phyloP scores from a whole-genome alignment of 2,329 filamentous ascomycete genomes.

The Ophiostoma novo-ulmi region DNA sequence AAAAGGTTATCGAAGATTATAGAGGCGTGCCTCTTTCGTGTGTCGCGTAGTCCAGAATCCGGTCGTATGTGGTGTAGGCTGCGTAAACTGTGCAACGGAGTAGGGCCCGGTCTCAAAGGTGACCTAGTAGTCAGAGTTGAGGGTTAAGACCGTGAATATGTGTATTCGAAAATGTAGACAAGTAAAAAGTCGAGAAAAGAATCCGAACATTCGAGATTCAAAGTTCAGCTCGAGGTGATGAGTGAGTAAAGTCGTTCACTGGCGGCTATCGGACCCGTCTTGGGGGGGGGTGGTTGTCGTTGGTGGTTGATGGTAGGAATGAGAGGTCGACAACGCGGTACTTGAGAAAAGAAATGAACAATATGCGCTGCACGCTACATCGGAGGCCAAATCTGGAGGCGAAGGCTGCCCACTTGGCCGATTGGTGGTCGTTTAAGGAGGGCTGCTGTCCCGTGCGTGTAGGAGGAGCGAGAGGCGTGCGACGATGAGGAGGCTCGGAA shows the following conservation, averaged over 20 bases:
- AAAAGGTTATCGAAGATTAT: no score
- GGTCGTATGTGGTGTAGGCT: neutral
- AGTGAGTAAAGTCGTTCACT: neutral
- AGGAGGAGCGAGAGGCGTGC: neutral
- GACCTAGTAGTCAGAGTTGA: neutral
- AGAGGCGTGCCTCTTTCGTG: neutral
- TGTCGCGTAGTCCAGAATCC: neutral
- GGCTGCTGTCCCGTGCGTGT: neutral
- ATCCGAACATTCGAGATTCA: neutral
- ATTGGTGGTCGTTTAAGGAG: neutral
- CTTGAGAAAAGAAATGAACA: neutral
- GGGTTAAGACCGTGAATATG: neutral
- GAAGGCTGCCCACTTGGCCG: neutral
- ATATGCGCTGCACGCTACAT: neutral
- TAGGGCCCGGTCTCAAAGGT: neutral
- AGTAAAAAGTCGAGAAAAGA: no score
- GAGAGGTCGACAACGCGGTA: neutral
- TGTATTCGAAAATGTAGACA: neutral
- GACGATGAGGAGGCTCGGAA: neutral
- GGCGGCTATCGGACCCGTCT: neutral
- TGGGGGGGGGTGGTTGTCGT: no score
- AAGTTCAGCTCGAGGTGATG: neutral
- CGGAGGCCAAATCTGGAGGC: neutral
- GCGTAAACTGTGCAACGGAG: neutral
- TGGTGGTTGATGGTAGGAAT: neutral